phyloP scores from a whole-genome alignment of 1,284 basidiomycete genomes.

The Moniliophthora roreri region DNA sequence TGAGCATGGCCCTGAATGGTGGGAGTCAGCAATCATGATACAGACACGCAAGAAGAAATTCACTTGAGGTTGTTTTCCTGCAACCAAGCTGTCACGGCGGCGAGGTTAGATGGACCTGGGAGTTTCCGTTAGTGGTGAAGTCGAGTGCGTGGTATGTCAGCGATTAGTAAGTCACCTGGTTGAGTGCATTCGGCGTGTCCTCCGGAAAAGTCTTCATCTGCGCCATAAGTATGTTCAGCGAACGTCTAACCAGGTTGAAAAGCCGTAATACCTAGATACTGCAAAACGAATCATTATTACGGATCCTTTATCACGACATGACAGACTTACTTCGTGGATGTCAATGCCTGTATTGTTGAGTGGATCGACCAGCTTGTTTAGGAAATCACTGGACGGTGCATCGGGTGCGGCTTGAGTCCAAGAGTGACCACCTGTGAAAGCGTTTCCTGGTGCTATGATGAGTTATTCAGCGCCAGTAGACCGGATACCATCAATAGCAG shows the following conservation, averaged over 20 bases:
- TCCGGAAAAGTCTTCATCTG: slow-evolving; percentile 45
- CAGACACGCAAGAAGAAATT: slow-evolving; percentile 1
- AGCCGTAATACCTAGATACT: slow-evolving; percentile 30
- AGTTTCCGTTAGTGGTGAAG: neutral
- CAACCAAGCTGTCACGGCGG: slow-evolving; percentile 40
- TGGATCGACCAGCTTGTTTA: slow-evolving; percentile 41
- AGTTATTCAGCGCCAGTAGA: slow-evolving; percentile 39
- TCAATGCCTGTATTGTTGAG: slow-evolving; percentile 44
- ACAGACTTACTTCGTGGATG: slow-evolving; percentile 37
- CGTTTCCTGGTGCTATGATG: slow-evolving; percentile 46
- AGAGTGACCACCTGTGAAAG: slow-evolving; percentile 44
- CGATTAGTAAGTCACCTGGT: slow-evolving; percentile 29
- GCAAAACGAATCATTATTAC: neutral
- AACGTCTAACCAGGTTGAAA: neutral
- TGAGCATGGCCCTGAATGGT: slow-evolving; percentile 36
- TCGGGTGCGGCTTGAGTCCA: slow-evolving; percentile 37
- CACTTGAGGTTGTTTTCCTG: slow-evolving; percentile 43
- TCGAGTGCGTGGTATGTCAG: too few relatives aligned
- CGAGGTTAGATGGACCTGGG: slow-evolving; percentile 39
- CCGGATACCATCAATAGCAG: slow-evolving; percentile 43
- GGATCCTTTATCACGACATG: neutral
- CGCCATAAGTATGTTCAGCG: neutral
- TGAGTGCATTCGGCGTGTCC: slow-evolving; percentile 41
- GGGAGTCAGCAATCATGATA: neutral
- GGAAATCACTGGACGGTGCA: slow-evolving; percentile 39